Base-by-base conservation (phyloP, 148 eudicot genomes). In the Mesembryanthemum crystallinum region DNA sequence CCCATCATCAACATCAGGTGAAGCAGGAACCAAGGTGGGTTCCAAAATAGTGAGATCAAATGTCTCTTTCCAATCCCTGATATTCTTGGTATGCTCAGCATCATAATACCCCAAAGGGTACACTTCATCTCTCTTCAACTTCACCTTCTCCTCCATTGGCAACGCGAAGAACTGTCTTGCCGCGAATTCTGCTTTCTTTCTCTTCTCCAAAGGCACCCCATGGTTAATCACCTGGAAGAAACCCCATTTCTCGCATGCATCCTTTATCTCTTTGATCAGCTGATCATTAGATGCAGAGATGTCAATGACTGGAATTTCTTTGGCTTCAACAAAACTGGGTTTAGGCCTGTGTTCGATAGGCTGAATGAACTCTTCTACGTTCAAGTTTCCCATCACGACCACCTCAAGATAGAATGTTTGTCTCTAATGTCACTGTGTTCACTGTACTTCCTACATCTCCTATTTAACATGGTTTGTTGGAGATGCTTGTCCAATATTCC, bases 191-290 rank as follows among this genome's bases (percentile, higher is more conserved):
- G 83, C 32, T 21, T 24, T 77, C 42, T 84, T 73, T 37, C 85
- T 76, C 59, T 55, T 67, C 67, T 84, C 77, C 3, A 23, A 20
- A 0, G 89, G 85, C 8, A 89, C 89, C 17, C 93, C 93, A 45
- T 89, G 91, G 69, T 87, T 85, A n/a, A 86, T 77, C 72, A 89
- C 91, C 75, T 89, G 93, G 51, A 89, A 89, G 63, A 89, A 89
- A 0, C 91, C 93, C 93, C 93, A 89, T 1, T 84, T 79, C 49
- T 73, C 59, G 71, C 90, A 89, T 7, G 93, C 93, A 28, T 81
- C 86, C 6, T 84, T 79, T 3, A 89, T 81, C 58, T 82, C 75
- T 18, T 55, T 63, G 14, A 85, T 81, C 20, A 86, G 27, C 35
- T 4, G 54, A 21, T 35, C 62, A 25, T 35, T 30, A 3, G 61